Evolutionary conservation across 106 monocot species (phyloP), one percentile per base, ranked within the genome.

Genomic region (Gastrodia elata): DNA sequence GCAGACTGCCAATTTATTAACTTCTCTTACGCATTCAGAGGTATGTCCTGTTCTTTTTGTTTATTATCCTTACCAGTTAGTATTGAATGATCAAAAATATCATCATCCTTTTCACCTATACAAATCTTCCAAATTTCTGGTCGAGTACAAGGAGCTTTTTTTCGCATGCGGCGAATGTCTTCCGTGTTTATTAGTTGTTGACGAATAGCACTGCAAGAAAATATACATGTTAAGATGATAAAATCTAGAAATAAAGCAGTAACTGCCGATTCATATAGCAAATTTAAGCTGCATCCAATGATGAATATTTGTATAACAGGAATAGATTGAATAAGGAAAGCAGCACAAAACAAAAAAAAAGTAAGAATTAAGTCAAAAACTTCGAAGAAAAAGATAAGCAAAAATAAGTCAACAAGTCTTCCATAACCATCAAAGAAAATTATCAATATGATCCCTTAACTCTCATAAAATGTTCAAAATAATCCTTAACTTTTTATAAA

Each of bases 181-280:
- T 98, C 93, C 16, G 97, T 93, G 81, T 78, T 98, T 32, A 87
- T 87, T 78, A 98, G 71, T 73, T 98, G 97, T 68, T 98, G 90
- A 15, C 97, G 80, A 78, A 98, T 98, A 48, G 82, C 71, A 81
- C 97, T 98, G 71, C 37, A 77, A 18, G 56, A 61, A 80, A 74
- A 61, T 68, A 56, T 68, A 2, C 52, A 68, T 38, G 15, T 1
- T n/a, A 5, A 70, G 37, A 67, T 1, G 18, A 67, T 37, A 38
- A 5, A 67, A 67, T 20, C 4, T 2, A 36, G 38, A 5, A 67
- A 67, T 35, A 37, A 67, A 67, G 37, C 13, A 32, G 22, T 0
- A 52, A 52, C 61, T 61, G 14, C 2, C 32, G 4, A n/a, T 32
- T 61, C 61, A 61, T 27, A 13, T 30, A 61, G 14, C 6, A 32